phyloP scores from a whole-genome alignment of 805 yeast genomes.

The Isabelozyma pseudorhagii region DNA sequence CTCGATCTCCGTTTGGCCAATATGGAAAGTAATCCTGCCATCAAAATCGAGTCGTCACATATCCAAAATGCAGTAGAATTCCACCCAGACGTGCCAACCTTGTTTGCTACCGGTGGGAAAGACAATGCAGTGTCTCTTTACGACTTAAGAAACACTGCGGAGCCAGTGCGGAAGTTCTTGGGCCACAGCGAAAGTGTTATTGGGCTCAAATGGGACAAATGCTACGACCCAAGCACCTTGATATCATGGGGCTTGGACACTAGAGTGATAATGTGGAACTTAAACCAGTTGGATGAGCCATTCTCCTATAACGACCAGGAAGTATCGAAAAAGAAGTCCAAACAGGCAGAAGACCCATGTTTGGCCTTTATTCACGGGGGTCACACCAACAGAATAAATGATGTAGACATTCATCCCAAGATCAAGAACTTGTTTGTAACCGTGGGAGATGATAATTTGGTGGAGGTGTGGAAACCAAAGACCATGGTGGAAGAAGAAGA shows the following conservation, averaged over 20 bases:
- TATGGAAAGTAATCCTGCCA: conserved; percentile 30
- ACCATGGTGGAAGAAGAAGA: conserved; percentile 39
- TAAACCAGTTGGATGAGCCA: conserved; percentile 55
- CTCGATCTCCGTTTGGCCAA: conserved; percentile 50
- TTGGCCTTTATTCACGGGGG: conserved; percentile 83
- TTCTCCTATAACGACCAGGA: conserved; percentile 37
- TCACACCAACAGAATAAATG: conserved; percentile 68
- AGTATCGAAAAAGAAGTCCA: conserved; percentile 53
- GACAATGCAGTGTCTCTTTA: conserved; percentile 72
- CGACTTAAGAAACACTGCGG: conserved; percentile 64
- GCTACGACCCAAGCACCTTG: conserved; percentile 45
- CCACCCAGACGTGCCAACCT: conserved; percentile 50
- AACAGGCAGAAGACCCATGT: conserved; percentile 65
- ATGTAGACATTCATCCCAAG: conserved; percentile 63
- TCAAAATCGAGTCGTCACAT: conserved; percentile 44
- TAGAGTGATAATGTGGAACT: conserved; percentile 73
- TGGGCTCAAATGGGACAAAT: conserved; percentile 49
- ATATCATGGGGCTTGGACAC: conserved; percentile 64
- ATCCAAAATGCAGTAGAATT: conserved; percentile 69
- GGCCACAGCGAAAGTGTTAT: conserved; percentile 55
- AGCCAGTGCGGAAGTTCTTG: conserved; percentile 59
- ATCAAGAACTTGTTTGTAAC: conserved; percentile 58
- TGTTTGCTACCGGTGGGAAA: conserved; percentile 75
- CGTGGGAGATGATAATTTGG: conserved; percentile 70
- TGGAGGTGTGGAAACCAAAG: conserved; percentile 76